Evolutionary conservation across 495 filamentous ascomycete species (phyloP).

Genomic region (Penicillium ochrochloron): DNA sequence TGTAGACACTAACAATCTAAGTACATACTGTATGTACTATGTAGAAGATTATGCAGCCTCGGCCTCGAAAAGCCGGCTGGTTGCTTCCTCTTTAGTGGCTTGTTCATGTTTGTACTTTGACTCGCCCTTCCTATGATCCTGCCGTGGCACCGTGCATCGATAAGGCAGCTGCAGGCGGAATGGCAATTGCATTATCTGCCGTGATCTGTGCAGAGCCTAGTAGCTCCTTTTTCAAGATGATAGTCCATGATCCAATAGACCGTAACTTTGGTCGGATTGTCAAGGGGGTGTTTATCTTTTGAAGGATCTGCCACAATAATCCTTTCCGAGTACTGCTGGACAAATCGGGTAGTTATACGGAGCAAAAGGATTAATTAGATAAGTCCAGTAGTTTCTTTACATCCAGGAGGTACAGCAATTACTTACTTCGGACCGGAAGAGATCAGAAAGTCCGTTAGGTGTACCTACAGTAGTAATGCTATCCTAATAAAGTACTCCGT

Average conservation of each 20-base stretch:
- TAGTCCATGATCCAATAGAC: not conserved
- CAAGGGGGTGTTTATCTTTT: not conserved
- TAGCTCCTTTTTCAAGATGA: not conserved
- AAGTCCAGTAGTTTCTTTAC: too few relatives aligned
- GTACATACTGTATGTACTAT: too few relatives aligned
- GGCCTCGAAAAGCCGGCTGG: constrained; percentile 3
- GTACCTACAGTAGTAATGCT: too few relatives aligned
- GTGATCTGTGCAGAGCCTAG: constrained; percentile 24
- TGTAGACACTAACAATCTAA: too few relatives aligned
- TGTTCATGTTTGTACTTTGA: too few relatives aligned
- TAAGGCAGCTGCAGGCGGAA: constrained; percentile 30
- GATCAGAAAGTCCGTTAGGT: not conserved
- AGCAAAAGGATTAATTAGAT: not conserved
- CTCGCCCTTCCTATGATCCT: not conserved
- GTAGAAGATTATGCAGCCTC: constrained; percentile 1
- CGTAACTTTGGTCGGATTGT: not conserved
- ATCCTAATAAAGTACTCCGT: not conserved
- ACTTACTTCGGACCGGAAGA: not conserved
- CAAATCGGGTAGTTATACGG: constrained; percentile 12
- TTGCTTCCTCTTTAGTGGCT: constrained; percentile 2
- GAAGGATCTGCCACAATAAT: not conserved
- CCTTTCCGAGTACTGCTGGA: not conserved
- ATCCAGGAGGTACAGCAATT: not conserved
- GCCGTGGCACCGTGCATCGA: constrained; percentile 7
- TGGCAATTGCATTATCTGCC: constrained; percentile 36